Conservation (phyloP, 257 asterid genomes). For the Scutellaria baicalensis region DNA sequence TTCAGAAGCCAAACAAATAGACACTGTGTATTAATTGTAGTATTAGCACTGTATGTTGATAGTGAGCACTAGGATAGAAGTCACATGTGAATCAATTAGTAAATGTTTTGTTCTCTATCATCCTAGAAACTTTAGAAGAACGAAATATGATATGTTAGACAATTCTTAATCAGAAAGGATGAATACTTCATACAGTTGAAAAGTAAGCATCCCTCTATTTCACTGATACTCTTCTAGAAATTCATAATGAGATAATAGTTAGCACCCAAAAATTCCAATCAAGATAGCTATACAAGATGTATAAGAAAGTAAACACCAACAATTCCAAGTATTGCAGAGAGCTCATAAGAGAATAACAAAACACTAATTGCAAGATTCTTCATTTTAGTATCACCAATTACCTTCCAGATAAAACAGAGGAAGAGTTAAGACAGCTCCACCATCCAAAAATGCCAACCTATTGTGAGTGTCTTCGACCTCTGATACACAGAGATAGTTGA, state of each 20-base stretch:
- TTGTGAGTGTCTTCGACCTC: slow-evolving; percentile 86
- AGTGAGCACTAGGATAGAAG: slow-evolving; percentile 7
- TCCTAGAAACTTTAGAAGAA: neutral
- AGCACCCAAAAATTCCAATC: neutral
- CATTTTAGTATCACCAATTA: slow-evolving; percentile 17
- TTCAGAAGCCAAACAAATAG: neutral
- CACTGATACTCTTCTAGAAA: neutral
- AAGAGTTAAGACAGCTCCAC: slow-evolving; percentile 69
- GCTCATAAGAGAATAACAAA: neutral
- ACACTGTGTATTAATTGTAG: neutral
- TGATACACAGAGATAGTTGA: slow-evolving; percentile 19
- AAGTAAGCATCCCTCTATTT: neutral
- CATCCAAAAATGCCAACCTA: slow-evolving; percentile 77
- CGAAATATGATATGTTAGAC: neutral
- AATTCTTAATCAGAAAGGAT: slow-evolving; percentile 1
- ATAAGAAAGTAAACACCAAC: neutral
- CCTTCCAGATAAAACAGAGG: slow-evolving; percentile 82
- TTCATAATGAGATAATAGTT: neutral
- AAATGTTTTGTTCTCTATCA: neutral
- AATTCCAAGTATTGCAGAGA: neutral
- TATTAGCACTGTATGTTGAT: neutral
- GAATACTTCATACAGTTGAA: neutral
- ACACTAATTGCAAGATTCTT: neutral
- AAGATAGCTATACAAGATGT: neutral
- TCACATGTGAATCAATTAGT: neutral